phyloP scores from a whole-genome alignment of 2,329 filamentous ascomycete species.

The Colletotrichum lentis region DNA sequence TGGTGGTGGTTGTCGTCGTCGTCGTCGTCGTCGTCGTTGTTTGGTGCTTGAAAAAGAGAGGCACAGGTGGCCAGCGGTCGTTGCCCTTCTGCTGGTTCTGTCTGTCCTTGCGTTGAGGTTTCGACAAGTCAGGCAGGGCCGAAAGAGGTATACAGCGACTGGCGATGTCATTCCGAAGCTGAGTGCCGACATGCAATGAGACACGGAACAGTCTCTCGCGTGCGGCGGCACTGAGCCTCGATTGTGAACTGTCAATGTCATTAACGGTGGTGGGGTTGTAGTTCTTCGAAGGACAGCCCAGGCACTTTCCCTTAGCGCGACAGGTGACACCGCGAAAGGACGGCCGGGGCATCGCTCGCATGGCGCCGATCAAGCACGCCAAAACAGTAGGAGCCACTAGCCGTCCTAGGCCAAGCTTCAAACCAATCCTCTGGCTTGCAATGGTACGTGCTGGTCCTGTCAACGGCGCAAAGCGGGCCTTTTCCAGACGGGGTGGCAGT shows the following conservation, averaged over 20 bases:
- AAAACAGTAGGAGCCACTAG: conserved; percentile 18
- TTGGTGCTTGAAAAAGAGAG: not conserved
- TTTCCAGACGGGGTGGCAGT: conserved; percentile 20
- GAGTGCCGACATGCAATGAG: not conserved
- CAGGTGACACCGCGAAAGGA: conserved; percentile 3
- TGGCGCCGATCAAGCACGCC: conserved; percentile 30
- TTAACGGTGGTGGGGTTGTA: not conserved
- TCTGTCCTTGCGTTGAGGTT: not conserved
- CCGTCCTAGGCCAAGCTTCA: not conserved
- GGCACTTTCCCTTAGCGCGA: conserved; percentile 7
- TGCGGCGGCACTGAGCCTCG: not conserved
- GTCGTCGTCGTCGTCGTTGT: not conserved
- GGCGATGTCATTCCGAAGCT: conserved; percentile 5
- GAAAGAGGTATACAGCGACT: not conserved
- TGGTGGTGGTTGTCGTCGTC: no score
- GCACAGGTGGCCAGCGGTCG: no score
- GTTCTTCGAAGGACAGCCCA: conserved; percentile 1
- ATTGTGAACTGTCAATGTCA: not conserved
- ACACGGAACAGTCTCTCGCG: not conserved
- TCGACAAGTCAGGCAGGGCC: conserved; percentile 4
- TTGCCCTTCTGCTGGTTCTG: not conserved
- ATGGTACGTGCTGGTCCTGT: not conserved
- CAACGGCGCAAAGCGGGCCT: not conserved
- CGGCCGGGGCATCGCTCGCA: conserved; percentile 19
- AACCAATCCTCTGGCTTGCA: not conserved